Percentiles rank a stretch among this genome's conserved stretches.
Conservation (phyloP, 768 basidiomycete genomes). For the Mycena belliarum region DNA sequence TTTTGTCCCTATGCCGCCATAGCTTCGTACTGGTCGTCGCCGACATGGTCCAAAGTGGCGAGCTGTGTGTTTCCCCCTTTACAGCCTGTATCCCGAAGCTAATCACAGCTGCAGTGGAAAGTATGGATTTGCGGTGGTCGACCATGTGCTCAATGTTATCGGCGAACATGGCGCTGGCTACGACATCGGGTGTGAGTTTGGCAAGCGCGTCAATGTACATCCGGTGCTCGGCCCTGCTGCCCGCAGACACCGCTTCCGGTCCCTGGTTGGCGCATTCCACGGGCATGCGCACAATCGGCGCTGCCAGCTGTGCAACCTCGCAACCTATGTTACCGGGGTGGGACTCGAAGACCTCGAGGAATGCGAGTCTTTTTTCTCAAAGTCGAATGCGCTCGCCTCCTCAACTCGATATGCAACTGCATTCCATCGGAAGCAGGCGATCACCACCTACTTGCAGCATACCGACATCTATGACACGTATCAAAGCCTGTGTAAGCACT, state of each 20-base stretch:
- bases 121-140: slow-evolving; percentile 8
- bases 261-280: too few species aligned
- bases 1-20: slow-evolving; percentile 36
- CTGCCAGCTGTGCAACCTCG: slow-evolving; percentile 13
- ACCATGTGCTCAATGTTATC: neutral
- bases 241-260: neutral
- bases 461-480: too few species aligned
- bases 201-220: neutral
- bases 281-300: slow-evolving; percentile 6
- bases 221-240: slow-evolving; percentile 5
- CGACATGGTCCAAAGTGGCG: too few species aligned
- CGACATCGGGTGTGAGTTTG: slow-evolving; percentile 21
- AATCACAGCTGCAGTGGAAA: slow-evolving; percentile 9
- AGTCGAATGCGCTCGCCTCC: slow-evolving; percentile 14
- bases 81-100: neutral
- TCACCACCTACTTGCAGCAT: neutral
- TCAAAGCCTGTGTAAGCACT: slow-evolving; percentile 7
- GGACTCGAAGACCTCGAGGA: slow-evolving; percentile 16
- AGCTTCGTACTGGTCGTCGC: slow-evolving; percentile 30
- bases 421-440: slow-evolving; percentile 16
- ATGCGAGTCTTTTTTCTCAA: slow-evolving; percentile 18
- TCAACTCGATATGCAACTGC: slow-evolving; percentile 3
- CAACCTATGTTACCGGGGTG: slow-evolving; percentile 8
- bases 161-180: slow-evolving; percentile 7
- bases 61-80: slow-evolving; percentile 31